Conservation (phyloP, 2,329 filamentous ascomycete genomes). For the Chaetomiaceae sp. region DNA sequence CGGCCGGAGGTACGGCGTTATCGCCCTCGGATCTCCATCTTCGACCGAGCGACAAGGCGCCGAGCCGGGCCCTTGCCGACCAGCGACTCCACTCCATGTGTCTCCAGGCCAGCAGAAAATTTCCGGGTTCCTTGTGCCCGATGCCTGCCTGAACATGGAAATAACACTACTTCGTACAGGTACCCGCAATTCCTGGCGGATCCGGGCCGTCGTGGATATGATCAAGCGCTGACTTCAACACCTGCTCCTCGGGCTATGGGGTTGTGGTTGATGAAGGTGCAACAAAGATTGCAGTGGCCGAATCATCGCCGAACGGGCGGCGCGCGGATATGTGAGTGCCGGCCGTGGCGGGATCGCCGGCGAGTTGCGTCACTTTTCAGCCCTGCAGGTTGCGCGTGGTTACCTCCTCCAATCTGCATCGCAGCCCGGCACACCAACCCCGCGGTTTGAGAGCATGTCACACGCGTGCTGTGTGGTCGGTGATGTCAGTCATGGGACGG, state of each 20-base stretch:
- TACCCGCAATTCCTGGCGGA: neutral
- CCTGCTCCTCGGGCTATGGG: neutral
- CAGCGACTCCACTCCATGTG: slow-evolving; percentile 22
- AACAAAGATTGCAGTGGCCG: neutral
- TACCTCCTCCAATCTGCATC: neutral
- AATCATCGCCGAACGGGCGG: too few species aligned
- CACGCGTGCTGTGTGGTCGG: neutral
- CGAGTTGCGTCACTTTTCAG: slow-evolving; percentile 12
- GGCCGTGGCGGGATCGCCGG: neutral
- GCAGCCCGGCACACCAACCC: neutral
- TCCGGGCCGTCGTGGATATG: slow-evolving; percentile 9
- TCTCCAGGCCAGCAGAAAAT: slow-evolving; percentile 29
- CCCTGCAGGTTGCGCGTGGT: slow-evolving; percentile 8
- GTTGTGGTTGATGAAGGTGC: neutral
- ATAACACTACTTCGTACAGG: neutral
- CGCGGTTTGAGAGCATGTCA: neutral
- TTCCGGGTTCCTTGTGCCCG: slow-evolving; percentile 19
- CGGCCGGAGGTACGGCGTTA: slow-evolving; percentile 25
- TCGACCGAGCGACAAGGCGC: slow-evolving; percentile 22
- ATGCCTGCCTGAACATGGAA: slow-evolving; percentile 1
- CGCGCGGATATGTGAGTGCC: too few species aligned
- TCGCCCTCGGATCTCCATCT: slow-evolving; percentile 30
- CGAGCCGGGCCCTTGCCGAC: slow-evolving; percentile 20
- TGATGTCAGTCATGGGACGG: slow-evolving; percentile 6
- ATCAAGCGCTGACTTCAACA: slow-evolving; percentile 3